Conservation (phyloP, 257 asterid species). For the Solanum medicagineum region DNA sequence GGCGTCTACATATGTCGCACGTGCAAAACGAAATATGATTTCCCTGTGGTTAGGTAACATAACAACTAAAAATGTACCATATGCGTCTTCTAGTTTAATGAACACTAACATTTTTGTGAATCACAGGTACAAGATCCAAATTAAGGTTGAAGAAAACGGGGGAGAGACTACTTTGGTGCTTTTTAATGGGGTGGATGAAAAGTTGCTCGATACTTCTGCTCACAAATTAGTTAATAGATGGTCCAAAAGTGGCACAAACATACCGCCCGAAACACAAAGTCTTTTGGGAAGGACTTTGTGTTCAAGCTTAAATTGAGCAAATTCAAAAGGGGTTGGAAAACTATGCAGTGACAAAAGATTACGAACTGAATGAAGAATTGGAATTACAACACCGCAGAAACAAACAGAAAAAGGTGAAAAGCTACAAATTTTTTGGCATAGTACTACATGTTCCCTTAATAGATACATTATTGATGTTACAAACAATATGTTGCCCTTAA, state of each 20-base stretch:
- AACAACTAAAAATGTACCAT: too few relatives aligned
- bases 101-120: not conserved
- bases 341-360: not conserved
- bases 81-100: too few relatives aligned
- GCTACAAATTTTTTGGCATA: too few relatives aligned
- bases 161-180: not conserved
- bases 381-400: too few relatives aligned
- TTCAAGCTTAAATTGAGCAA: not conserved
- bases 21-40: too few relatives aligned
- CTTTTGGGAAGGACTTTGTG: not conserved
- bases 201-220: not conserved
- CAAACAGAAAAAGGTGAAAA: too few relatives aligned
- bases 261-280: not conserved
- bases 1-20: too few relatives aligned
- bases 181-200: not conserved
- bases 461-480: too few relatives aligned
- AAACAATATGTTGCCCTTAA: too few relatives aligned
- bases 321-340: not conserved
- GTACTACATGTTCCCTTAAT: too few relatives aligned
- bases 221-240: not conserved
- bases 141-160: not conserved
- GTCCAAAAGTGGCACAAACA: not conserved
- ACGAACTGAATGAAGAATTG: too few relatives aligned
- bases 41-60: too few relatives aligned
- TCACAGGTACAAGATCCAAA: not conserved